Base-by-base conservation (phyloP, 2,329 filamentous ascomycete genomes). In the Gnomoniopsis sp. region DNA sequence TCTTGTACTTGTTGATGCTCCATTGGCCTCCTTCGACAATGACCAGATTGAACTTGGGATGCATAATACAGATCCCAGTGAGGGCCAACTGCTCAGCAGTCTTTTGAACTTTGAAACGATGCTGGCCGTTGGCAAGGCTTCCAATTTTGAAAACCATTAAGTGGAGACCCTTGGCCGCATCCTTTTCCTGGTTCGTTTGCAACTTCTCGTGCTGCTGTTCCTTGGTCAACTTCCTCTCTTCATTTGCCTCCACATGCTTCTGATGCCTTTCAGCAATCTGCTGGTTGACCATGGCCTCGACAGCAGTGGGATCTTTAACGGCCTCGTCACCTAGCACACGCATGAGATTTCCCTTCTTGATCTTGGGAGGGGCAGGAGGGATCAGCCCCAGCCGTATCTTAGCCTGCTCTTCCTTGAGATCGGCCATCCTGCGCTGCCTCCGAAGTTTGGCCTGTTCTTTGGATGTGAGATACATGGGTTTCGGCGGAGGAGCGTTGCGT, bases 331-430 rank as follows among this genome's bases (percentile, higher is more conserved):
- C 95, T 57, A 97, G 81, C 33, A 99, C 95, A 59, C 93, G 88
- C 95, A 99, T 99, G 70, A 99, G 84, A 72, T 99, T 99, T 59
- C 89, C 90, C 74, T 96, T 96, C 77, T 97, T 98, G 66, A 99
- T 91, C 75, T 98, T 99, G 12, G 95, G 93, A 26, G 93, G 89
- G 30, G 93, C 92, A 21, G 93, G 91, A 3, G 93, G 91, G 61
- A 93, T 88, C 15, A 99, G 81, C 21, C 95, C 95, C 12, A 99
- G 79, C 59, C 93, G 85, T 62, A 98, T 95, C 77, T 99, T 98
- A 41, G 93, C 93, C 74, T 99, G 95, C 70, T 93, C 88, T 74
- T 99, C 96, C 72, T 98, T 98, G 63, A 96, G 79, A 63, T 97
- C 91, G 44, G 90, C 93, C 85, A 93, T 93, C 64, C 96, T 87